These are phyloP conservation scores for Stygiomarasmius scandens DNA, from an alignment of 1,284 basidiomycete genomes.

Conservation along the genomic window DNA sequence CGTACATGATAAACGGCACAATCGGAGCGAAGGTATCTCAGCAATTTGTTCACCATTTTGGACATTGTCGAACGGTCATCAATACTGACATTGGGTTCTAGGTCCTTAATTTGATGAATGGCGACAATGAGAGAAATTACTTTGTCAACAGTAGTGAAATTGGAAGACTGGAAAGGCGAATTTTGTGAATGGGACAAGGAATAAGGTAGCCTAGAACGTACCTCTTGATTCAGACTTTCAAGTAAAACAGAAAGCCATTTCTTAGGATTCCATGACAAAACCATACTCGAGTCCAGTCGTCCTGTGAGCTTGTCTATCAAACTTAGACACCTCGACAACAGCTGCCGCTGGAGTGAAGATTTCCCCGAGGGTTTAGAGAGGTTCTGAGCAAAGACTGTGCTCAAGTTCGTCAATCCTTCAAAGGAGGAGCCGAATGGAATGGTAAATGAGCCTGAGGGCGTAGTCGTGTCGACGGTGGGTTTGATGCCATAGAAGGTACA, in stretches of 20 bases:
- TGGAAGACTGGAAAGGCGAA: constrained; percentile 45
- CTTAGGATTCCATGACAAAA: constrained; percentile 57
- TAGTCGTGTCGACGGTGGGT: constrained; percentile 22
- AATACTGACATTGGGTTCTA: constrained; percentile 59
- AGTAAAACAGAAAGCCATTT: constrained; percentile 59
- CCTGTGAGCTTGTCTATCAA: constrained; percentile 54
- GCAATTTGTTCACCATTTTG: constrained; percentile 67
- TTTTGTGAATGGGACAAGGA: background rate
- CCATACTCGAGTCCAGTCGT: constrained; percentile 41
- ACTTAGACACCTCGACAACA: constrained; percentile 49
- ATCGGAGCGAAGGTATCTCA: constrained; percentile 74
- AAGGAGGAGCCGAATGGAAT: constrained; percentile 61
- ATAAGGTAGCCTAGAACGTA: constrained; percentile 29
- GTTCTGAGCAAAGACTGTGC: constrained; percentile 43
- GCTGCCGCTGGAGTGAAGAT: constrained; percentile 41
- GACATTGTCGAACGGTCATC: constrained; percentile 56
- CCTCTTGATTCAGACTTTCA: constrained; percentile 53
- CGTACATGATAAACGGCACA: constrained; percentile 80
- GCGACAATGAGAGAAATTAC: constrained; percentile 62
- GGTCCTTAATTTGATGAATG: constrained; percentile 50
- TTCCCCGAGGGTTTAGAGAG: constrained; percentile 35
- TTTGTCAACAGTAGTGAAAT: constrained; percentile 70
- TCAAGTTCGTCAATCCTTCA: constrained; percentile 53
- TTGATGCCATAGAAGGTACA: constrained; percentile 61
- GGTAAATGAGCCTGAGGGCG: constrained; percentile 28